phyloP scores from a whole-genome alignment of 306 rosid genomes.

The Vigna radiata region DNA sequence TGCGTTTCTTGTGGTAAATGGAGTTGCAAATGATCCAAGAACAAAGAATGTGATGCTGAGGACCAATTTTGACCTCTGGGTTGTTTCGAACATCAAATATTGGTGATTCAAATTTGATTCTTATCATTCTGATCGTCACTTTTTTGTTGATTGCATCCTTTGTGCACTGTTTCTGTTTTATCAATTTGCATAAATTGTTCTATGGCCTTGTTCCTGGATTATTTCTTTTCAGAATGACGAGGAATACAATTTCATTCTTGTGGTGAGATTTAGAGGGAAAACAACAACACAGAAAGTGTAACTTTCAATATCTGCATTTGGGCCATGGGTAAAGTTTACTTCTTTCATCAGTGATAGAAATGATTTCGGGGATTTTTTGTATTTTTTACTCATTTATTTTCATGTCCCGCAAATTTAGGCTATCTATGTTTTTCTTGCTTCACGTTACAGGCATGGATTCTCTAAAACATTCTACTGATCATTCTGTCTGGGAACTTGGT shows the following conservation, averaged over 20 bases:
- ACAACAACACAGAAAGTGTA: not conserved
- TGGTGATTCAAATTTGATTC: constrained; percentile 22
- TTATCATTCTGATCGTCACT: not conserved
- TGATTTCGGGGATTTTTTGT: not conserved
- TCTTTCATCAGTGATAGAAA: constrained; percentile 1
- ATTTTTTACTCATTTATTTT: not conserved
- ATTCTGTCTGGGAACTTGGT: not conserved
- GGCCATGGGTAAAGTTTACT: not conserved
- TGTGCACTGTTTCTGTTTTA: not conserved
- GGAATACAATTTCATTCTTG: not conserved
- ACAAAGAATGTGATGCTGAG: not conserved
- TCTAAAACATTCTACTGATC: not conserved
- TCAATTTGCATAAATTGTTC: constrained; percentile 5
- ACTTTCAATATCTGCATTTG: constrained; percentile 15
- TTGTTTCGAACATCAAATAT: not conserved
- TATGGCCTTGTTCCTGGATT: not conserved
- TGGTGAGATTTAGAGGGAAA: not conserved
- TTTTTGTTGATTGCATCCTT: not conserved
- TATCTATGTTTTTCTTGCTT: constrained; percentile 15
- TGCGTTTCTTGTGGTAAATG: constrained; percentile 30
- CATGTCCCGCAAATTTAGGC: not conserved
- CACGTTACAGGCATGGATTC: not conserved
- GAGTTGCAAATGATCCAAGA: constrained; percentile 25
- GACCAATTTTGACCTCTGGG: not conserved
- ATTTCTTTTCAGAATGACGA: not conserved